Conservation (phyloP, 2,329 filamentous ascomycete genomes). For the Bipolaris bicolor region DNA sequence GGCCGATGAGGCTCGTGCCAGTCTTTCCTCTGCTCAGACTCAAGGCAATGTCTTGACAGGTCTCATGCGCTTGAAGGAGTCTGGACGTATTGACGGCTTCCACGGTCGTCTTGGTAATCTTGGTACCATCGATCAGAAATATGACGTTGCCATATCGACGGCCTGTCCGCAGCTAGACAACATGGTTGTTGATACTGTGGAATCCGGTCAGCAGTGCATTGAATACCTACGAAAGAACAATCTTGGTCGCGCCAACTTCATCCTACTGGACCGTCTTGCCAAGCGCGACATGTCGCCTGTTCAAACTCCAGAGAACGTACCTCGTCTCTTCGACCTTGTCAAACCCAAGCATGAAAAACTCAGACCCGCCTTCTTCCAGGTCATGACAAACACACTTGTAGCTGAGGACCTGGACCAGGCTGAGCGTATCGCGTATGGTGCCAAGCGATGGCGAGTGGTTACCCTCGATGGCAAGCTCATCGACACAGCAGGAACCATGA, state of each 20-base stretch:
- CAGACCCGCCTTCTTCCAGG: conserved; percentile 89
- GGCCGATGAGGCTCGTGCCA: conserved; percentile 92
- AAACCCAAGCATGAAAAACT: conserved; percentile 88
- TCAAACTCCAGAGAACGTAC: conserved; percentile 88
- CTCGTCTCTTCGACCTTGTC: conserved; percentile 90
- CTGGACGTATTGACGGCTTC: conserved; percentile 95
- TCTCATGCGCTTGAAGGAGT: conserved; percentile 92
- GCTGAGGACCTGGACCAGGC: conserved; percentile 93
- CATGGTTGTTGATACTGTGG: conserved; percentile 94
- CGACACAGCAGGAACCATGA: conserved; percentile 98
- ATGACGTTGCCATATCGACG: conserved; percentile 97
- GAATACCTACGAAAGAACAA: conserved; percentile 98
- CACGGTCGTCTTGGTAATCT: conserved; percentile 94
- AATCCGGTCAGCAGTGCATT: conserved; percentile 96
- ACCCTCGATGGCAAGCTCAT: conserved; percentile 95
- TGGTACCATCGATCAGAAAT: conserved; percentile 89
- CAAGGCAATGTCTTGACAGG: conserved; percentile 91
- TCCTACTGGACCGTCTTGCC: conserved; percentile 87
- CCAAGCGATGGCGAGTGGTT: conserved; percentile 92
- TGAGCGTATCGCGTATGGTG: conserved; percentile 94
- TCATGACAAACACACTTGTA: conserved; percentile 92
- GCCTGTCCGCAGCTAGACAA: conserved; percentile 92
- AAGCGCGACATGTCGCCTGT: conserved; percentile 78
- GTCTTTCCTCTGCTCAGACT: conserved; percentile 86
- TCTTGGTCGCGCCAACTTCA: conserved; percentile 94